phyloP scores from a whole-genome alignment of 352 stramenopile genomes.

The Nothophytophthora sp. region DNA sequence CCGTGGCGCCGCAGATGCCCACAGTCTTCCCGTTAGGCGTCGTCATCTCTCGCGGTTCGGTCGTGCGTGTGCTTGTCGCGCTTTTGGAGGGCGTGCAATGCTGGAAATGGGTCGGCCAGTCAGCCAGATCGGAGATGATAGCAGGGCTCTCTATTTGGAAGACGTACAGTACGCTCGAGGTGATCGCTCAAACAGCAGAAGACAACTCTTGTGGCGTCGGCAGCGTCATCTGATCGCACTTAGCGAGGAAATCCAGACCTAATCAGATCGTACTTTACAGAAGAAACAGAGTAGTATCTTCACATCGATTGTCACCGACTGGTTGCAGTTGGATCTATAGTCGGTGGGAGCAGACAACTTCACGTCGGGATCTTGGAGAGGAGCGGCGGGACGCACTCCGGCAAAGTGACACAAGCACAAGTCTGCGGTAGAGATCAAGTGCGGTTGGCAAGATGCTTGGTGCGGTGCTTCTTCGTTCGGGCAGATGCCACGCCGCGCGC shows the following conservation, averaged over 20 bases:
- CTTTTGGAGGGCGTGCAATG: no score
- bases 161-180: no score
- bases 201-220: constrained; percentile 14
- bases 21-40: constrained; percentile 65
- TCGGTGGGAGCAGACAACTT: constrained; percentile 18
- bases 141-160: no score
- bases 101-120: no score
- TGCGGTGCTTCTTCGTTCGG: constrained; percentile 1
- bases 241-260: neutral
- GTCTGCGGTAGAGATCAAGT: neutral
- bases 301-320: neutral
- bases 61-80: no score
- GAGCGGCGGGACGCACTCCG: neutral
- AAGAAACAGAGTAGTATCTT: neutral
- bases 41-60: no score
- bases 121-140: no score
- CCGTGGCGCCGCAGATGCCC: constrained; percentile 85
- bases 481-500: constrained; percentile 2
- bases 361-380: constrained; percentile 39
- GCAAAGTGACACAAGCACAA: neutral
- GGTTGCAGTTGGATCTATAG: neutral
- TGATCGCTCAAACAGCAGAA: constrained; percentile 24
- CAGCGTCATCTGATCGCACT: neutral
- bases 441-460: constrained; percentile 14
- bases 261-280: neutral